phyloP scores from a whole-genome alignment of 75 land plant species.

The Selaginella moellendorffii region DNA sequence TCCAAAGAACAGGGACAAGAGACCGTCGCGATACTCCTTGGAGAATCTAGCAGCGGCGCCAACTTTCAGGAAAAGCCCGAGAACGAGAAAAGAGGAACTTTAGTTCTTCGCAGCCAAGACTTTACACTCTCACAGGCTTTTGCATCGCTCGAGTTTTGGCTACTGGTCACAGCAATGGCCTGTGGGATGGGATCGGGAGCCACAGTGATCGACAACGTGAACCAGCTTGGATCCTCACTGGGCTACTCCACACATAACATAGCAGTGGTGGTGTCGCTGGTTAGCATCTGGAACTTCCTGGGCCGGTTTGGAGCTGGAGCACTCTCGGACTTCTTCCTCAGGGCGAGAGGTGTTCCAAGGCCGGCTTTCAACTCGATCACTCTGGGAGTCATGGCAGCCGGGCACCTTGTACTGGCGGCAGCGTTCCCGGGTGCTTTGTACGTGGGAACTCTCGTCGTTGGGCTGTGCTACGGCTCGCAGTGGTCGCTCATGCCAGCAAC shows the following conservation, averaged over 20 bases:
- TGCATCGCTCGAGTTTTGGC: constrained; percentile 55
- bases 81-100: not conserved
- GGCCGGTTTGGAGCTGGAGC: constrained; percentile 85
- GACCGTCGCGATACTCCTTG: not conserved
- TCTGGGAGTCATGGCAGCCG: constrained; percentile 7
- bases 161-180: constrained; percentile 53
- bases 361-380: constrained; percentile 51
- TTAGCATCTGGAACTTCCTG: constrained; percentile 90
- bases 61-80: not conserved
- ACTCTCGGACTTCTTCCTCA: constrained; percentile 51
- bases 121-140: constrained; percentile 39
- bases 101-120: not conserved
- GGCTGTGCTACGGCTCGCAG: constrained; percentile 79
- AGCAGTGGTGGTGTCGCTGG: constrained; percentile 56
- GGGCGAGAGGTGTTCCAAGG: constrained; percentile 37
- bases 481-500: constrained; percentile 91
- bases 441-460: constrained; percentile 54
- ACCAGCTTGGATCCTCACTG: constrained; percentile 78
- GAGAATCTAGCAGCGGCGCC: not conserved
- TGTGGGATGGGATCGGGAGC: constrained; percentile 95
- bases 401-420: not conserved
- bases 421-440: constrained; percentile 34
- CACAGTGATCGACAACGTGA: constrained; percentile 71
- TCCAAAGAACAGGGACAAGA: not conserved
- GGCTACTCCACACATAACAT: constrained; percentile 41